phyloP scores from a whole-genome alignment of 805 yeast species.

The Saccharomycopsis fibuligera region DNA sequence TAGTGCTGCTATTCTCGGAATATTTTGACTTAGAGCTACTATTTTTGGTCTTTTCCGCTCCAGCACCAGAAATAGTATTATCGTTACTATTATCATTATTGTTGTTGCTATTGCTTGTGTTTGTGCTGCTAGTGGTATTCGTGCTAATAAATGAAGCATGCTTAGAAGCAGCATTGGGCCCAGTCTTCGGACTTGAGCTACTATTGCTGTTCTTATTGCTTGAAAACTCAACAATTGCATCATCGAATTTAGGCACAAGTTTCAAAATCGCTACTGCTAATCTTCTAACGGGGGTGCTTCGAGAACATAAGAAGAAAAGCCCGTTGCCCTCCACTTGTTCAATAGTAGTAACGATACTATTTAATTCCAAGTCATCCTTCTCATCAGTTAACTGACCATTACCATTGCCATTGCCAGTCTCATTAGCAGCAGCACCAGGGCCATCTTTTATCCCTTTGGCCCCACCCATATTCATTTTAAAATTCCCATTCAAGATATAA shows the following conservation, averaged over 20 bases:
- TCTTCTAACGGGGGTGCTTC: constrained; percentile 68
- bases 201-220: constrained; percentile 20
- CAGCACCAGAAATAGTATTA: background rate
- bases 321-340: constrained; percentile 98
- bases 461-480: constrained; percentile 21
- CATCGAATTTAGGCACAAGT: constrained; percentile 82
- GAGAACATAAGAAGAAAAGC: constrained; percentile 82
- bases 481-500: constrained; percentile 21
- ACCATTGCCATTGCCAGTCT: constrained; percentile 24
- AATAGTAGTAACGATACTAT: constrained; percentile 72
- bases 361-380: constrained; percentile 48
- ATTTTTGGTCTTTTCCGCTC: background rate
- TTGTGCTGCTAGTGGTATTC: no score
- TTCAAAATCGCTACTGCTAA: constrained; percentile 69
- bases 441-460: constrained; percentile 18
- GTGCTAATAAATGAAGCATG: no score
- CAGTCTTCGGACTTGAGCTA: constrained; percentile 26
- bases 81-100: background rate
- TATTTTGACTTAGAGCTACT: background rate
- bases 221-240: constrained; percentile 57
- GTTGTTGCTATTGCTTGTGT: no score
- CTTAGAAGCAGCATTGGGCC: background rate
- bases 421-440: constrained; percentile 23
- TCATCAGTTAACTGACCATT: constrained; percentile 16
- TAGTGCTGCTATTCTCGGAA: constrained; percentile 63